Base-by-base conservation (phyloP, 192 early-diverging fungal species). In the Pecoramyces ruminantium region DNA sequence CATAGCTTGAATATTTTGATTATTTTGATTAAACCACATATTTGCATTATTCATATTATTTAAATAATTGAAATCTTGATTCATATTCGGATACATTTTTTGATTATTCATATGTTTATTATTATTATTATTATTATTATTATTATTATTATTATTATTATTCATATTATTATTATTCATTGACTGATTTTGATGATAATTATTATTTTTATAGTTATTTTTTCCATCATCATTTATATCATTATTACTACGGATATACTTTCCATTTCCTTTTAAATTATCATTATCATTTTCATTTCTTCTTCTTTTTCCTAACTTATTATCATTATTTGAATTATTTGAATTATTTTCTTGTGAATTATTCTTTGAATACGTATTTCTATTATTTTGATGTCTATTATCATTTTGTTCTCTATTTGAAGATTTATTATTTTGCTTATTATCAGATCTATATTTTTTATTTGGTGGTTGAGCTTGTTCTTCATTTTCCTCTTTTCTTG, bases 351-450 rank as follows among this genome's bases (percentile, higher is more conserved):
- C 18, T 2, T 51, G 16, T 51, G 42, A 51, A 51, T 51, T 51
- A 51, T 51, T 67, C 6, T n/a, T 67, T 67, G 21, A n/a, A 27
- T 34, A 67, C n/a, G 51, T n/a, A 67, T 67, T 67, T 67, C 25
- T 67, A n/a, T 67, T 67, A 21, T 67, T 67, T n/a, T 67, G 51
- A 67, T 67, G 21, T 18, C 58, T 78, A 29, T 88, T 86, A 15
- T 83, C 82, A 29, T 87, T 82, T 27, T 87, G 87, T 38, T 90
- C 86, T 79, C 88, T 87, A 21, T 80, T 29, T 13, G 40, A 29
- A 1, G 21, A 9, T 67, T 18, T 78, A 28, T 42, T 29, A n/a
- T 38, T 30, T 27, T 9, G 38, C 13, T 79, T 30, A 81, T 77
- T 79, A 9, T 78, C 29, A 13, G 80, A 6, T 13, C 29, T 77